Evolutionary conservation across 331 rosid genomes (phyloP), one percentile per base, ranked within the genome.

Genomic region (Malus hybrid): DNA sequence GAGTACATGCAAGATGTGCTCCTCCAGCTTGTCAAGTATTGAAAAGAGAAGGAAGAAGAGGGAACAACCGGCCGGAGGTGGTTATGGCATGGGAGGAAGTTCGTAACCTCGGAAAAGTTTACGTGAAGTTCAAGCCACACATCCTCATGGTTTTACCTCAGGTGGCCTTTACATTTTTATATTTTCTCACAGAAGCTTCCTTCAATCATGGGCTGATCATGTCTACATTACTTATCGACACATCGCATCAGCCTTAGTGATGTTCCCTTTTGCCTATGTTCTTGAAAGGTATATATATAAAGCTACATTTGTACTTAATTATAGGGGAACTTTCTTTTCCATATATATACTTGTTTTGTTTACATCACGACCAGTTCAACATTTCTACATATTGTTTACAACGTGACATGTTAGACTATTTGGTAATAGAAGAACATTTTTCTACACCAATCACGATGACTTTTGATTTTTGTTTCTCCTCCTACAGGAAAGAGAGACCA

Each of bases 151-250:
- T 81, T 22, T 67, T 83, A 5, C 54, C 70, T 29, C 95, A 91
- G 55, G 4, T 84, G 6, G 85, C 85, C 20, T 91, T 81, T 52
- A 76, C 92, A 22, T 39, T 91, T 36, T 62, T 90, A n/a, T 87
- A 80, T 83, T 83, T 91, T 34, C 77, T 87, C 65, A 71, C 84
- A 3, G 82, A 93, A 78, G 89, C 95, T 66, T 93, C 96, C 42
- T 86, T 93, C 88, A 87, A 91, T 39, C 97, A 81, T 84, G 98
- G 97, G 9, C 80, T 90, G 93, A 94, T 84, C 85, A 81, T 44
- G 92, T 91, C 22, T 82, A 85, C 56, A 74, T 42, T 91, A 91
- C 97, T 18, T 94, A 94, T 46, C 84, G 97, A 0, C 90, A 91
- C 42, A 12, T 42, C 48, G 85, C 87, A 6, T 85, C 88, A 28